Evolutionary conservation across 2,329 filamentous ascomycete genomes (phyloP).

Genomic region (Scytalidium sp.): DNA sequence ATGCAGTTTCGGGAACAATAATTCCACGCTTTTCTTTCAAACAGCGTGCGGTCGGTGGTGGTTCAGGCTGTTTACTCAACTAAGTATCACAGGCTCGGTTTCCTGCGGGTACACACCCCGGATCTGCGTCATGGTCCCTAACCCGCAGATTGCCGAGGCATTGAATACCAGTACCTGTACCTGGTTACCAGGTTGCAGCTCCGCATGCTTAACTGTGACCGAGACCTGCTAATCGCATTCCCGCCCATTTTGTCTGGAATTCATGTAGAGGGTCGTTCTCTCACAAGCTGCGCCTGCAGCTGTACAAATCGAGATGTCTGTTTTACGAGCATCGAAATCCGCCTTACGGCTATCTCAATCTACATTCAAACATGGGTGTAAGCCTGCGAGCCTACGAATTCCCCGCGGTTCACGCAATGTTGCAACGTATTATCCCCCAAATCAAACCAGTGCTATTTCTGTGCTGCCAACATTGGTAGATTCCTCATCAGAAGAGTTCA

Average conservation of each 20-base stretch:
- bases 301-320: slow-evolving; percentile 37
- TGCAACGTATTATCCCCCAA: slow-evolving; percentile 75
- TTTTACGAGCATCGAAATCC: slow-evolving; percentile 44
- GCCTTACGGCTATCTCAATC: slow-evolving; percentile 41
- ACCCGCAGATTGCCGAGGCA: slow-evolving; percentile 11
- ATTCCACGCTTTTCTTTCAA: slow-evolving; percentile 9
- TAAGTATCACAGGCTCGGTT: not conserved
- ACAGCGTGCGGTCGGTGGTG: not conserved
- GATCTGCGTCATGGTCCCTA: not conserved
- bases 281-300: slow-evolving; percentile 15
- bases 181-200: no score
- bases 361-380: slow-evolving; percentile 32
- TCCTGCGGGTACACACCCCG: not conserved
- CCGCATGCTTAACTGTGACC: no score
- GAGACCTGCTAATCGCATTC: not conserved
- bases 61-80: not conserved
- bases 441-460: slow-evolving; percentile 82
- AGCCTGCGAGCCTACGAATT: slow-evolving; percentile 16
- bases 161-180: slow-evolving; percentile 4
- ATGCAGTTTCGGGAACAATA: not conserved
- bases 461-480: slow-evolving; percentile 75
- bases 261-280: slow-evolving; percentile 14
- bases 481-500: slow-evolving; percentile 71
- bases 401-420: slow-evolving; percentile 32
- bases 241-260: not conserved